Percentiles rank a stretch among this genome's conserved stretches.
phyloP scores from a whole-genome alignment of 139 green algal species.

The Haematococcus sp. region DNA sequence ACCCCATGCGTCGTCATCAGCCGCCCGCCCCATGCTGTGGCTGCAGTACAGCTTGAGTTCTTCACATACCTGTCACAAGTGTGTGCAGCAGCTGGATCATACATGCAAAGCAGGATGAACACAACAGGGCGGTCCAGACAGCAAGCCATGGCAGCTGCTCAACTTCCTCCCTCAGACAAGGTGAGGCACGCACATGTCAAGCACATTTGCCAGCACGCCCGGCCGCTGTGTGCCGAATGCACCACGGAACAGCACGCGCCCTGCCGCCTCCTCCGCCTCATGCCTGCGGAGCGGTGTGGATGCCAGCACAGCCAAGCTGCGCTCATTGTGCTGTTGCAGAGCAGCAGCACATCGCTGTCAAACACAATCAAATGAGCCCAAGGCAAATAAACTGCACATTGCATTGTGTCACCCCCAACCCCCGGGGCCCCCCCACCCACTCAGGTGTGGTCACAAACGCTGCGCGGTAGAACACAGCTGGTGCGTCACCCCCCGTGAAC shows the following conservation, averaged over 20 bases:
- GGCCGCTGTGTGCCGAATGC: constrained; percentile 40
- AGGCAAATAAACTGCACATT: too few species aligned
- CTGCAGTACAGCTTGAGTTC: constrained; percentile 46
- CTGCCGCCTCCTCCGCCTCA: constrained; percentile 20
- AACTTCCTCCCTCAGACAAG: too few species aligned
- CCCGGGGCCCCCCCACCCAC: too few species aligned
- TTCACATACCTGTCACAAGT: constrained; percentile 4
- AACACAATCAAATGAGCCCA: too few species aligned
- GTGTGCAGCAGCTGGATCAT: too few species aligned
- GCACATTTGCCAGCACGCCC: constrained; percentile 20
- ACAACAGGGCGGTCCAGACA: too few species aligned
- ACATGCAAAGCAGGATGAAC: too few species aligned
- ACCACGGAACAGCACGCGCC: constrained; percentile 44
- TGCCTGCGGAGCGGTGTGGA: constrained; percentile 18
- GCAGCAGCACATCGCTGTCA: too few species aligned
- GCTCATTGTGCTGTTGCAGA: too few species aligned
- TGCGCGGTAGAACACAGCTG: constrained; percentile 29
- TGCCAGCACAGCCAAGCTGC: not conserved
- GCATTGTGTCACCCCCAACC: too few species aligned
- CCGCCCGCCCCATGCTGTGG: constrained; percentile 33
- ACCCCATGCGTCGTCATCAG: constrained; percentile 49
- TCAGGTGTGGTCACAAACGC: constrained; percentile 41
- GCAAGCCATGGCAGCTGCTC: too few species aligned
- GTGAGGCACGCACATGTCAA: constrained; percentile 41
- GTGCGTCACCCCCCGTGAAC: constrained; percentile 35